A percentile compares a stretch with the other conserved stretches of the same genome.
Evolutionary conservation across 352 stramenopile species (phyloP).

Genomic region (Elongisporangium senticosum): DNA sequence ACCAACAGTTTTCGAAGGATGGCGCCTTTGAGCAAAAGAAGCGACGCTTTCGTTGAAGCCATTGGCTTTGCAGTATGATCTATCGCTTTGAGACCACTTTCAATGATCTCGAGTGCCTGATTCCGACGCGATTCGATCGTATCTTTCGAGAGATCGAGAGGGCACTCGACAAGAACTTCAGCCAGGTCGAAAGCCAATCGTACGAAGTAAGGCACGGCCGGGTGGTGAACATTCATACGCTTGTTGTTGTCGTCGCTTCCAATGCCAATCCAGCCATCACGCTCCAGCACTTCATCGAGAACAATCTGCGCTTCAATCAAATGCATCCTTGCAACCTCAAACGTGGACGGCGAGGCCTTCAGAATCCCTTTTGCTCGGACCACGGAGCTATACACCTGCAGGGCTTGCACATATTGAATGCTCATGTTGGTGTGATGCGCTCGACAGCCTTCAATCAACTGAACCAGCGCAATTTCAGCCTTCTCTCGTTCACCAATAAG

Average conservation of each 20-base stretch:
- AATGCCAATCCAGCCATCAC: conserved; percentile 59
- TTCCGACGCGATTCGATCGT: conserved; percentile 11
- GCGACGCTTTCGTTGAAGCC: conserved; percentile 27
- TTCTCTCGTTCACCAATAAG: conserved; percentile 30
- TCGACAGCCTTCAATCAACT: conserved; percentile 17
- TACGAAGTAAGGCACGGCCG: conserved; percentile 44
- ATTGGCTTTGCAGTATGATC: conserved; percentile 40
- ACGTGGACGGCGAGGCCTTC: conserved; percentile 3
- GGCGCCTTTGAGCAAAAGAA: conserved; percentile 45
- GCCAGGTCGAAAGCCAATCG: conserved; percentile 43
- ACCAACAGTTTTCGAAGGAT: conserved; percentile 5
- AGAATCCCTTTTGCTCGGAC: conserved; percentile 24
- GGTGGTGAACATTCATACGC: conserved; percentile 49
- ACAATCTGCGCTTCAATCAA: conserved; percentile 35
- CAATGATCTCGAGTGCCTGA: conserved; percentile 23
- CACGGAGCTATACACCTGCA: conserved; percentile 36
- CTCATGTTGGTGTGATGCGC: conserved; percentile 18
- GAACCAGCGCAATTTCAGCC: conserved; percentile 16
- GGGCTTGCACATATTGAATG: conserved; percentile 25
- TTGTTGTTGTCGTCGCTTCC: conserved; percentile 12
- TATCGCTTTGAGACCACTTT: conserved; percentile 30
- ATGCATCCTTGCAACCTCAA: conserved; percentile 12
- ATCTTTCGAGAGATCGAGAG: conserved; percentile 13
- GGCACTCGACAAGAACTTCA: conserved; percentile 40
- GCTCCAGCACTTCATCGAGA: conserved; percentile 37